Evolutionary conservation across 1,284 basidiomycete species (phyloP).

Genomic region (Boletus calvinii): DNA sequence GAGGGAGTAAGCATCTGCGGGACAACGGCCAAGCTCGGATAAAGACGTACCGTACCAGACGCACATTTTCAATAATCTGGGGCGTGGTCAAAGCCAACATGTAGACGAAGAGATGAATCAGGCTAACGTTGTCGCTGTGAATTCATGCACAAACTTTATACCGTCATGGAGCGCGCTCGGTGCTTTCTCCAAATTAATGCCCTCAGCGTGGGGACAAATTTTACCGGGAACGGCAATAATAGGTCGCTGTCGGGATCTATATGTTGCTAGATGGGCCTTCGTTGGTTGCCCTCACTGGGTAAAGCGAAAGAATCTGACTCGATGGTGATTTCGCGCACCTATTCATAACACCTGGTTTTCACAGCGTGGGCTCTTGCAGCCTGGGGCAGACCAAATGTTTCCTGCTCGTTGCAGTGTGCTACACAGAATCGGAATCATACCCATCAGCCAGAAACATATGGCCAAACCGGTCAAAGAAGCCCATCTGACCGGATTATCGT

Average conservation of each 20-base stretch:
- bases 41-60: neutral
- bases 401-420: neutral
- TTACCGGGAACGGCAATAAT: neutral
- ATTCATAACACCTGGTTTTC: neutral
- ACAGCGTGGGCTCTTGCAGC: too few species aligned
- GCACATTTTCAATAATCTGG: neutral
- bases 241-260: neutral
- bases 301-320: neutral
- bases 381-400: neutral
- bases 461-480: neutral
- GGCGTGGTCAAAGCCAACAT: neutral
- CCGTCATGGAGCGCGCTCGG: neutral
- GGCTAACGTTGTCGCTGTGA: neutral
- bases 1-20: neutral
- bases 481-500: neutral
- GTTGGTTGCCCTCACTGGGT: neutral
- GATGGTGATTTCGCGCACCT: neutral
- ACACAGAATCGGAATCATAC: neutral
- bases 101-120: neutral
- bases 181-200: neutral
- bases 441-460: neutral
- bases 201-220: neutral
- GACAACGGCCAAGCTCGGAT: neutral
- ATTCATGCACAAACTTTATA: neutral
- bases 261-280: neutral